phyloP scores from a whole-genome alignment of 352 stramenopile species.

The Pythium guiyangense region DNA sequence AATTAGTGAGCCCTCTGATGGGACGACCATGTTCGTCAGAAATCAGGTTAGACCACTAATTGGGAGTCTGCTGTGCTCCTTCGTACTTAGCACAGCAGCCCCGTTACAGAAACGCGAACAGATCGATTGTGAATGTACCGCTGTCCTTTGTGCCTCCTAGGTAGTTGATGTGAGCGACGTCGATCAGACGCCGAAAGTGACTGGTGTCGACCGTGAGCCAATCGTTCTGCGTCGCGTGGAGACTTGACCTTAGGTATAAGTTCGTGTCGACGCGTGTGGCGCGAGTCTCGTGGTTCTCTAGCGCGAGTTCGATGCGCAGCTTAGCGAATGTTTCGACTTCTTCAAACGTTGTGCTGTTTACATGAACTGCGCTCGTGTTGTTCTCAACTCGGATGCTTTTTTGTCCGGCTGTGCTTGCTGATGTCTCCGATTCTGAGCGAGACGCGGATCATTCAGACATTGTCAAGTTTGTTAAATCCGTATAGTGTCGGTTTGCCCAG shows the following conservation, averaged over 20 bases:
- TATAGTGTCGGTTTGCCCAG: no score
- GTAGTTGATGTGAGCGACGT: not conserved
- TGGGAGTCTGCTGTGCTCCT: no score
- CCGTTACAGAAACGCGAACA: no score
- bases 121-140: not conserved
- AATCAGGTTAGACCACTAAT: no score
- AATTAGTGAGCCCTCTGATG: no score
- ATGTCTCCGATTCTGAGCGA: not conserved
- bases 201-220: not conserved
- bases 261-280: not conserved
- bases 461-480: not conserved
- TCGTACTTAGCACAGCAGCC: no score
- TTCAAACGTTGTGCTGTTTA: not conserved
- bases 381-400: not conserved
- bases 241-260: not conserved
- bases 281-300: not conserved
- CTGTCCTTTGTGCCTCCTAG: not conserved
- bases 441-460: not conserved
- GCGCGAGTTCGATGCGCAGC: not conserved
- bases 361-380: not conserved
- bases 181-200: not conserved
- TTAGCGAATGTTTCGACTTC: not conserved
- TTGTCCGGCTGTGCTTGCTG: not conserved
- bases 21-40: no score
- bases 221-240: no score